Base-by-base conservation (phyloP, 148 eudicot species). In the Rhododendron williamsianum region DNA sequence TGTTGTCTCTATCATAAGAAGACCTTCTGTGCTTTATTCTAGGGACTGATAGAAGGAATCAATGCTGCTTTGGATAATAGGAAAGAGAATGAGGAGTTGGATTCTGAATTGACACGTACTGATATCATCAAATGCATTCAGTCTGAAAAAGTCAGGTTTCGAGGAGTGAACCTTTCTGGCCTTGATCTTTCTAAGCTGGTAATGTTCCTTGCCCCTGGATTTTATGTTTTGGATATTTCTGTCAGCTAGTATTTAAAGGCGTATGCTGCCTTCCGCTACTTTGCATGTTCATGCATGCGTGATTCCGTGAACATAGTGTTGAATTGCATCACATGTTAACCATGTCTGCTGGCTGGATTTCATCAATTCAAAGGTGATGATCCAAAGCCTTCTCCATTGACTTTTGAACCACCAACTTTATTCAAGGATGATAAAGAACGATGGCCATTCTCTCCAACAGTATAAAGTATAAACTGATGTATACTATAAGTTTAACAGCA, bases 121-220 rank as follows among this genome's bases (percentile, higher is more conserved):
- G 98, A 96, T 86, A 93, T 96, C 76, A 94, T 96, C 85, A 96
- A 93, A 88, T 96, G 97, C 93, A 93, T 92, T 89, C 99, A 96
- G 51, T 94, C 95, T 23, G 94, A 96, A 80, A 94, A 86, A 88
- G 97, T 94, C 86, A 93, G 92, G 88, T 91, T 96, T 84, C 93
- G 98, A 87, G 99, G 98, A 79, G 89, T 94, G 87, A 96, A 94
- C 92, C 92, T 96, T 85, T 96, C 98, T 74, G 95, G 97, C 60
- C 96, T 94, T 56, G 99, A 96, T 90, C 98, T 96, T 89, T 94
- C 98, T 58, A 96, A 96, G 86, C 86, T 96, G 99, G 98, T 96
- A 92, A 84, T 83, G 27, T 72, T 78, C 56, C 58, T 67, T 69
- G 33, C 13, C 38, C 76, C 38, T 71, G 41, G 19, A 71, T 30